Percentiles rank a stretch among this genome's conserved stretches.
Evolutionary conservation across 163 green algal species (phyloP).

Genomic region (Scenedesmus sp.): DNA sequence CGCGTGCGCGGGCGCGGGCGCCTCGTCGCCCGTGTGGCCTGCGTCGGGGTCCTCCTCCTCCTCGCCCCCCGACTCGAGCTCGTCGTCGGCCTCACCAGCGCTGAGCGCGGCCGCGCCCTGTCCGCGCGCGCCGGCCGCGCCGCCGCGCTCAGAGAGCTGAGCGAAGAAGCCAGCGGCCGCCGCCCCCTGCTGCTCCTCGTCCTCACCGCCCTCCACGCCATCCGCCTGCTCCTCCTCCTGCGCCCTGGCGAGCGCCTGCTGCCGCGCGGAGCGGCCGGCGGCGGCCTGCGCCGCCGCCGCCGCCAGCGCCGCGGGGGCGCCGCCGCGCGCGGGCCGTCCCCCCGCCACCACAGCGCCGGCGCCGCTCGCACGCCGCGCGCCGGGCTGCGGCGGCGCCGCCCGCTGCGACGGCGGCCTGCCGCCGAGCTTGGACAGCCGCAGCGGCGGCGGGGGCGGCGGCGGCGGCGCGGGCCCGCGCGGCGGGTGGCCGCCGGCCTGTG

Average conservation of each 20-base stretch:
- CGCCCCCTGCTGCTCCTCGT: too few species aligned
- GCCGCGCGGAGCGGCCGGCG: neutral
- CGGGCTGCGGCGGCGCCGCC: neutral
- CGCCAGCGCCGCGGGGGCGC: neutral
- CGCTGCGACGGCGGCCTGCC: neutral
- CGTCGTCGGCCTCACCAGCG: too few species aligned
- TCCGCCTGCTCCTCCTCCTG: neutral
- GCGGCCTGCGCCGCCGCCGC: neutral
- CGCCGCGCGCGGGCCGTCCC: neutral
- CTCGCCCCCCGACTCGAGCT: too few species aligned
- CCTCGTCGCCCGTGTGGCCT: too few species aligned
- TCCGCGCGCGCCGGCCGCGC: too few species aligned
- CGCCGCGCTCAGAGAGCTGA: too few species aligned
- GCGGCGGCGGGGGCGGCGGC: neutral
- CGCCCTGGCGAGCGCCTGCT: neutral
- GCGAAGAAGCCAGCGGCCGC: too few species aligned
- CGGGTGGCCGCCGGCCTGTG: neutral
- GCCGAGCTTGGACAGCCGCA: constrained; percentile 5
- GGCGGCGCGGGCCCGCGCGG: neutral
- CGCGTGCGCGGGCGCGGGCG: too few species aligned
- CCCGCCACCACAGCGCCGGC: constrained; percentile 6
- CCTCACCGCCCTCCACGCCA: neutral
- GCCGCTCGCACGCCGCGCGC: neutral
- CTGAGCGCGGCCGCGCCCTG: too few species aligned
- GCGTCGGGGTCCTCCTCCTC: too few species aligned